A percentile compares a stretch with the other conserved stretches of the same genome.
Evolutionary conservation across 805 yeast genomes (phyloP).

Genomic region (Brettanomyces sp.): DNA sequence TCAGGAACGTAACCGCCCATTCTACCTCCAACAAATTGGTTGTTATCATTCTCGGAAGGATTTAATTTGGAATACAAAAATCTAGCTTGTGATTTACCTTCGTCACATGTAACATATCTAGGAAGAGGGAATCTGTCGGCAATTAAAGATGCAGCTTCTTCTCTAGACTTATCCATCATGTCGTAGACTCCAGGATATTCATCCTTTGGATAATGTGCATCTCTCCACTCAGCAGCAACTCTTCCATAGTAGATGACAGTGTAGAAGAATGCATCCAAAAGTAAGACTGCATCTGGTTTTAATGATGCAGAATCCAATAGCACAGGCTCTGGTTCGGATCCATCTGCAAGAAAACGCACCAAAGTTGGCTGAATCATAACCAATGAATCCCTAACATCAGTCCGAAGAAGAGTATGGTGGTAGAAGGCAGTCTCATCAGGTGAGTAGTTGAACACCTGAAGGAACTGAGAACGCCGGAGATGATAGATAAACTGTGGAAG

Average conservation of each 20-base stretch:
- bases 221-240: conserved; percentile 93
- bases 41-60: conserved; percentile 68
- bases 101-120: conserved; percentile 93
- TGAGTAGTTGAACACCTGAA: conserved; percentile 93
- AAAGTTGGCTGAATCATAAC: conserved; percentile 98
- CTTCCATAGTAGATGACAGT: conserved; percentile 93
- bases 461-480: conserved; percentile 89
- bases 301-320: conserved; percentile 88
- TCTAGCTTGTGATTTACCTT: conserved; percentile 98
- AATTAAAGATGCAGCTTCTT: conserved; percentile 85
- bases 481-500: conserved; percentile 96
- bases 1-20: conserved; percentile 37
- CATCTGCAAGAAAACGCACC: conserved; percentile 73
- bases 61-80: conserved; percentile 90
- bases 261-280: conserved; percentile 94
- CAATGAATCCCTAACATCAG: conserved; percentile 85
- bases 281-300: conserved; percentile 75
- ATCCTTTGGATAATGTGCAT: conserved; percentile 86
- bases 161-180: conserved; percentile 79
- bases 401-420: conserved; percentile 84
- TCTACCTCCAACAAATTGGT: conserved; percentile 32
- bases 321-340: conserved; percentile 81
- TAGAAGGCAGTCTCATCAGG: conserved; percentile 98
- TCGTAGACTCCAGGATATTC: conserved; percentile 84
- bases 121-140: conserved; percentile 96